phyloP scores from a whole-genome alignment of 2,329 filamentous ascomycete species.

The Helotiales sp. region DNA sequence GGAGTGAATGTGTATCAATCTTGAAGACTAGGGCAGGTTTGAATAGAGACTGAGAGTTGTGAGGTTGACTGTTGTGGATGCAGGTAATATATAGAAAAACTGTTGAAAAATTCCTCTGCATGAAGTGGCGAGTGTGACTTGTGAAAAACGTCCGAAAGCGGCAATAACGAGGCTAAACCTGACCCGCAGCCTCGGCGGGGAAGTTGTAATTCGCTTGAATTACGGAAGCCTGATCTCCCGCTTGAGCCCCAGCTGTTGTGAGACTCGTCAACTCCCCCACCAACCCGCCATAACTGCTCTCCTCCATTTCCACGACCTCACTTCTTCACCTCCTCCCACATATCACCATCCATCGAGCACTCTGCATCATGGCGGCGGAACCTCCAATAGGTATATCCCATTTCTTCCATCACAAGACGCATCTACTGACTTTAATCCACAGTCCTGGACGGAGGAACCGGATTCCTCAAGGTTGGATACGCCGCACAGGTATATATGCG shows the following conservation, averaged over 20 bases:
- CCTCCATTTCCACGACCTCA: slow-evolving; percentile 27
- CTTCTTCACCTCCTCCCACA: slow-evolving; percentile 17
- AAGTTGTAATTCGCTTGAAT: slow-evolving; percentile 17
- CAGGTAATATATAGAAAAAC: background rate
- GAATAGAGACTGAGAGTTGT: background rate
- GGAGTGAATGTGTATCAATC: background rate
- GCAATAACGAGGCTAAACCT: slow-evolving; percentile 28
- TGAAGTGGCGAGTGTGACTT: background rate
- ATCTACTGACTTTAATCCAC: slow-evolving; percentile 36
- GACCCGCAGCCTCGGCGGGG: slow-evolving; percentile 27
- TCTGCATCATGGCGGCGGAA: slow-evolving; percentile 42
- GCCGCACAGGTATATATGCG: slow-evolving; percentile 73
- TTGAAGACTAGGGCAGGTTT: too few species aligned
- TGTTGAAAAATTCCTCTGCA: background rate
- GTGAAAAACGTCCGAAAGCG: slow-evolving; percentile 21
- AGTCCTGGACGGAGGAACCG: slow-evolving; percentile 99
- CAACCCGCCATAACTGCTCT: slow-evolving; percentile 27
- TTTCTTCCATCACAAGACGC: background rate
- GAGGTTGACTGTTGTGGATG: background rate
- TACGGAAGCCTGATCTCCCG: slow-evolving; percentile 17
- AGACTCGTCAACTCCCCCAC: slow-evolving; percentile 33
- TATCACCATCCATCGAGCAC: slow-evolving; percentile 26
- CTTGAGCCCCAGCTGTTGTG: slow-evolving; percentile 22
- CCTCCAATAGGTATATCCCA: slow-evolving; percentile 43
- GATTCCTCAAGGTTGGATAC: slow-evolving; percentile 99